Conservation (phyloP, 306 rosid species). For the Arachis stenosperma region DNA sequence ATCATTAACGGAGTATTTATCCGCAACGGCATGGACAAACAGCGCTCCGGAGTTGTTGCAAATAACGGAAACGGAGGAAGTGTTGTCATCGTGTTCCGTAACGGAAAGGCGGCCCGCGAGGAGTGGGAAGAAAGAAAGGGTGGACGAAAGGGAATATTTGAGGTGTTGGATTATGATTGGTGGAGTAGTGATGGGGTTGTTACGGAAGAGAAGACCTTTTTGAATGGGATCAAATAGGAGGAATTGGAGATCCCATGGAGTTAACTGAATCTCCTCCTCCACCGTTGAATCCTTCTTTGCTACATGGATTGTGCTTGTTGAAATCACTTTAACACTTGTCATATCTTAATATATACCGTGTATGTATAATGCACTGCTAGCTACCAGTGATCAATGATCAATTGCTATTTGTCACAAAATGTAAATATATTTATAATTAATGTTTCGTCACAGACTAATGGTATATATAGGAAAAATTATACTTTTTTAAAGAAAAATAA, state of each 20-base stretch:
- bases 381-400: no score
- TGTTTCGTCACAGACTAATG: no score
- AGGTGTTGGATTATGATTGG: slow-evolving; percentile 30
- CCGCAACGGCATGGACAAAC: slow-evolving; percentile 37
- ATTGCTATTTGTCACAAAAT: no score
- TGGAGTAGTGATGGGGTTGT: background rate
- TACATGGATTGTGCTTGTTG: background rate
- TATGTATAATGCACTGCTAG: no score
- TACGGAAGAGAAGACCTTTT: slow-evolving; percentile 39
- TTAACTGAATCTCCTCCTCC: background rate
- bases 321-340: background rate
- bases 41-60: slow-evolving; percentile 38
- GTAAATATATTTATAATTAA: no score
- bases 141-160: slow-evolving; percentile 32
- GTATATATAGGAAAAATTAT: no score
- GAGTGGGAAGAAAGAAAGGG: slow-evolving; percentile 39
- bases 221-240: slow-evolving; percentile 36
- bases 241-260: slow-evolving; percentile 30
- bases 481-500: no score
- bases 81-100: background rate
- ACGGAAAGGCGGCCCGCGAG: slow-evolving; percentile 39
- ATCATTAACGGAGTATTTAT: slow-evolving; percentile 5
- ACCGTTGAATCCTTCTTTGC: background rate
- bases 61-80: slow-evolving; percentile 27
- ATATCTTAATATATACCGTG: background rate